A percentile compares a stretch with the other conserved stretches of the same genome.
phyloP scores from a whole-genome alignment of 257 asterid genomes.

The Gentiana dahurica region DNA sequence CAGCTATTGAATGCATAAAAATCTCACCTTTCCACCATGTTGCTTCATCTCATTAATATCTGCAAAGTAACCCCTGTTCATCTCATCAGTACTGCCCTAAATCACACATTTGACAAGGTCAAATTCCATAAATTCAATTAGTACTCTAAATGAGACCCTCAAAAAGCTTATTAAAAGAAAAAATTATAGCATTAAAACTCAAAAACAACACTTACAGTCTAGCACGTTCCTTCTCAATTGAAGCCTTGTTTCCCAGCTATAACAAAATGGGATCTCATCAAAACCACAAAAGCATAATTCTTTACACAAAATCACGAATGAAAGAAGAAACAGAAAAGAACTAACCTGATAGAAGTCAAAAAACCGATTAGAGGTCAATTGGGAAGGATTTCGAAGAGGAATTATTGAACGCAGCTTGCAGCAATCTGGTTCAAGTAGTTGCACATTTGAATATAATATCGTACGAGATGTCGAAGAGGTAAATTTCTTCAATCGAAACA shows the following conservation, averaged over 20 bases:
- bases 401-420: conserved; percentile 19
- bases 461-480: conserved; percentile 20
- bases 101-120: conserved; percentile 17
- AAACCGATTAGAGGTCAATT: conserved; percentile 57
- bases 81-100: conserved; percentile 95
- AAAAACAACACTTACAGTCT: conserved; percentile 59
- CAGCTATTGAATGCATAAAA: not conserved
- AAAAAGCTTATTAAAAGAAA: too few species aligned
- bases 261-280: conserved; percentile 12
- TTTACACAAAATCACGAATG: not conserved
- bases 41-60: conserved; percentile 65
- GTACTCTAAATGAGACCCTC: not conserved
- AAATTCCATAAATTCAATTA: conserved; percentile 9
- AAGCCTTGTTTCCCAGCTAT: conserved; percentile 67
- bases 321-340: conserved; percentile 1
- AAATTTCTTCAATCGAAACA: conserved; percentile 52
- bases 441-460: conserved; percentile 17
- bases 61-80: conserved; percentile 71
- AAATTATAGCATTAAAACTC: not conserved
- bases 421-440: conserved; percentile 8
- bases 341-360: conserved; percentile 71
- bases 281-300: conserved; percentile 7
- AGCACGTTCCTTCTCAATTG: conserved; percentile 68
- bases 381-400: conserved; percentile 36
- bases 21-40: conserved; percentile 84